Evolutionary conservation across 164 flowering plant species (phyloP), one percentile per base, ranked within the genome.

Genomic region (Aristolochia californica): DNA sequence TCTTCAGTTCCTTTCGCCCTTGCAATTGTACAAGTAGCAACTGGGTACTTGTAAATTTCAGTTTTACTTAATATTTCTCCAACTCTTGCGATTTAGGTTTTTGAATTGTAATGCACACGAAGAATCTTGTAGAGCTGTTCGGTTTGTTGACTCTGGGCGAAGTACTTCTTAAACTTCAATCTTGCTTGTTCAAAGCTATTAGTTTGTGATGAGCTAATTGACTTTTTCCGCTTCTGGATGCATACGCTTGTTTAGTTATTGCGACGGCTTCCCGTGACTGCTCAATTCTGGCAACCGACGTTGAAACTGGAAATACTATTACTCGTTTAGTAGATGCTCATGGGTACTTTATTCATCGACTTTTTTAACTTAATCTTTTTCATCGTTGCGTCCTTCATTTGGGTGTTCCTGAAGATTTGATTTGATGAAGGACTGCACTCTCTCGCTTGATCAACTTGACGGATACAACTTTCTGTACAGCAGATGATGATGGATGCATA

Each of bases 401-500:
- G 40, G 1, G 10, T 34, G 10, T 34, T 34, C 40, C 40, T 28
- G 10, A 5, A 2, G 7, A 12, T 12, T 34, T 18, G 1, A 53
- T 53, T 11, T 20, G 12, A 26, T 63, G 30, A 77, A 91, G 98
- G 65, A 83, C 81, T 67, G 81, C 98, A 57, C 74, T 93, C 15
- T 78, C 80, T 64, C 78, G 84, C 13, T 61, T 93, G 61, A 67
- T 83, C 45, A 87, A 79, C 69, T 62, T 93, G 65, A 84, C 87
- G 0, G 94, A 85, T 50, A 71, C 91, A 17, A 85, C 90, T 7
- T 70, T 93, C 74, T 93, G 97, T 11, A 82, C 98, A 1, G 98
- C 97, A 56, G 98, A 87, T 73, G 98, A 93, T 48, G 78, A 72
- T 24, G 98, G 98, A 13, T 82, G 84, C 65, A 75, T 93, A 45